Percentiles rank a stretch among this genome's conserved stretches.
These are phyloP conservation scores for Taxawa tesnikishii DNA, from an alignment of 2,329 filamentous ascomycete species.

Conservation along the genomic window DNA sequence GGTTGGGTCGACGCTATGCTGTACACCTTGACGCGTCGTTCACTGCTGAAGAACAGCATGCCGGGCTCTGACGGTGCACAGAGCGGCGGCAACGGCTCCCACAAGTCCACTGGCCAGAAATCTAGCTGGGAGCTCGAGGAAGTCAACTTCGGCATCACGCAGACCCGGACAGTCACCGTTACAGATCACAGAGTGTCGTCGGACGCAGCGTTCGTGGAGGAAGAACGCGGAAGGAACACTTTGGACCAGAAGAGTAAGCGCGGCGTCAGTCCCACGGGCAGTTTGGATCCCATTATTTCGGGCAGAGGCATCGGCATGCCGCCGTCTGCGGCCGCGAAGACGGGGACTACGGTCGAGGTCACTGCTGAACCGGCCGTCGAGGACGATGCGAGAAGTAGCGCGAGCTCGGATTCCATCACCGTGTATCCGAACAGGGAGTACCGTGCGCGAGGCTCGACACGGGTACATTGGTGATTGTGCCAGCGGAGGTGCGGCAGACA, in stretches of 20 bases:
- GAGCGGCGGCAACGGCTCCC: constrained; percentile 2
- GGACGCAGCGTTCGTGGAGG: background rate
- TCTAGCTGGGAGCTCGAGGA: constrained; percentile 8
- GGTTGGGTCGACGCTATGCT: constrained; percentile 47
- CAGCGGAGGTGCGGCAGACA: too few species aligned
- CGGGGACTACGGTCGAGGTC: background rate
- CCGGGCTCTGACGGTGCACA: constrained; percentile 6
- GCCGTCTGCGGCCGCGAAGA: background rate
- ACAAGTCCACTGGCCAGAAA: constrained; percentile 4
- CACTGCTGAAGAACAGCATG: constrained; percentile 34
- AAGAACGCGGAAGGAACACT: background rate
- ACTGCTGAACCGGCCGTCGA: background rate
- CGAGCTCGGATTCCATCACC: background rate
- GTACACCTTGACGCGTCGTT: constrained; percentile 45
- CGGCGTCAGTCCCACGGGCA: constrained; percentile 6
- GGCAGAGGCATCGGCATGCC: background rate
- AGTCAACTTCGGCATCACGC: constrained; percentile 14
- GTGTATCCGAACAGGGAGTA: too few species aligned
- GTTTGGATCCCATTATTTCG: constrained; percentile 10
- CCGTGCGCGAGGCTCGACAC: too few species aligned
- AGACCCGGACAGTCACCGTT: constrained; percentile 15
- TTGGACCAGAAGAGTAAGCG: background rate
- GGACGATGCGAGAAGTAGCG: background rate
- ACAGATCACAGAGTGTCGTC: constrained; percentile 2
- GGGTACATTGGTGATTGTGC: too few species aligned